Evolutionary conservation across 1,139 yeast genomes (phyloP).

Genomic region (Suhomyces chickasaworum): DNA sequence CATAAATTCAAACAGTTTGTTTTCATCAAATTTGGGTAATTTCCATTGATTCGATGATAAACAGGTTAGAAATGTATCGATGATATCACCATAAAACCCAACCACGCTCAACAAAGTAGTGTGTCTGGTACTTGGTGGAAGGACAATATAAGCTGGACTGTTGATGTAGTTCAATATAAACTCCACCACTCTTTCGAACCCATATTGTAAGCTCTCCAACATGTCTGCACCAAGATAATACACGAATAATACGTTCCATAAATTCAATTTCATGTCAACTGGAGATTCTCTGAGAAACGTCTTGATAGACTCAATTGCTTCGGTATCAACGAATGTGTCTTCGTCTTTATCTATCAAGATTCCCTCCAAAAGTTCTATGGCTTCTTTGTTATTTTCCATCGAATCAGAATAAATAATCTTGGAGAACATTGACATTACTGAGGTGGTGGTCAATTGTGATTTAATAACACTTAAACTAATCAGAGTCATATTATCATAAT

Average conservation of each 20-base stretch:
- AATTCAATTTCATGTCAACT: conserved; percentile 62
- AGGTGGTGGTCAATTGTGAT: conserved; percentile 65
- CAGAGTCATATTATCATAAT: conserved; percentile 61
- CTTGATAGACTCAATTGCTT: conserved; percentile 50
- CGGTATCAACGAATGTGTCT: conserved; percentile 13
- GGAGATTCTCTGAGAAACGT: conserved; percentile 64
- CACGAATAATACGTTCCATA: conserved; percentile 76
- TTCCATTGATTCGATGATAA: conserved; percentile 29
- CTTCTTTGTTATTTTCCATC: conserved; percentile 43
- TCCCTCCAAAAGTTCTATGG: conserved; percentile 55
- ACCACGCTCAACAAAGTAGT: conserved; percentile 33
- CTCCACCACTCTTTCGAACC: conserved; percentile 54
- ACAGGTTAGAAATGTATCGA: conserved; percentile 27
- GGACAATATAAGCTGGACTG: conserved; percentile 20
- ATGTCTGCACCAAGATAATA: conserved; percentile 53
- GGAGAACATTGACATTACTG: conserved; percentile 68
- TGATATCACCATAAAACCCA: conserved; percentile 50
- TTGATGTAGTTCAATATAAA: conserved; percentile 43
- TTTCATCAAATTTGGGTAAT: conserved; percentile 14
- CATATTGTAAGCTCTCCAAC: conserved; percentile 46
- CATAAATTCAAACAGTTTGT: conserved; percentile 11
- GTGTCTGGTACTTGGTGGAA: conserved; percentile 17
- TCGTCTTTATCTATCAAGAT: conserved; percentile 36
- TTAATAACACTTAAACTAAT: conserved; percentile 54
- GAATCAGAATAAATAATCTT: conserved; percentile 50